Base-by-base conservation (phyloP, 208 protist genomes). In the Acanthamoeba castellanii region DNA sequence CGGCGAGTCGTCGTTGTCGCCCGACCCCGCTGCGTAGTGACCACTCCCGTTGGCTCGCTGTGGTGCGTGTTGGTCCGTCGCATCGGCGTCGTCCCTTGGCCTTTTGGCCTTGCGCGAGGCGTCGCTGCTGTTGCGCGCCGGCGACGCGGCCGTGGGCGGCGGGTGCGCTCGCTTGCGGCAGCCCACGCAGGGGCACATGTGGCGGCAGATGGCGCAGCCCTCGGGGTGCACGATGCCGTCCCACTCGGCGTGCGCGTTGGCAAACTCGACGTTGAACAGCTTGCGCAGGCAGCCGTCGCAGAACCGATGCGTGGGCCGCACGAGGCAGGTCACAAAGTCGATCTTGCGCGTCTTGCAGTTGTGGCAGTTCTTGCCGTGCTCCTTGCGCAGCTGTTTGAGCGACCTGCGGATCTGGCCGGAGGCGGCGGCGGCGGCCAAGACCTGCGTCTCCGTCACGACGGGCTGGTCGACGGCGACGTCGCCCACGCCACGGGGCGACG, bases 321-420 rank as follows among this genome's bases (percentile, higher is more conserved):
- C 70, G 34, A n/a, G 30, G 20, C 70, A 78, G 32, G 70, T 78
- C 70, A 78, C 70, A 45, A 45, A 78, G 70, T 78, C 70, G 70
- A 78, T 78, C 70, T 78, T 78, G 70, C 70, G 70, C 34, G 70
- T 78, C 70, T 78, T 78, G 70, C 70, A 78, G 70, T 78, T 78
- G 70, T 78, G 70, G 70, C 70, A 78, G 34, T 78, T 78, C 70
- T 78, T 78, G n/a, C 70, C 70, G 70, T 78, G 70, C 70, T 78
- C 70, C 32, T 45, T 34, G 7, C 70, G n/a, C n/a, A 78, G 70
- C 32, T 78, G 70, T n/a, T 78, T 78, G 70, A 78, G 70, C 70
- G 70, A 78, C 32, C 34, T 34, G 32, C 32, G 70, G 32, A 14
- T 34, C 30, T 78, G n/a, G 30, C 70, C 70, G 32, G 70, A 18